A percentile compares a stretch with the other conserved stretches of the same genome.
These are phyloP conservation scores for Neoboletus brunneissimus DNA, from an alignment of 768 basidiomycete species.

Conservation along the genomic window DNA sequence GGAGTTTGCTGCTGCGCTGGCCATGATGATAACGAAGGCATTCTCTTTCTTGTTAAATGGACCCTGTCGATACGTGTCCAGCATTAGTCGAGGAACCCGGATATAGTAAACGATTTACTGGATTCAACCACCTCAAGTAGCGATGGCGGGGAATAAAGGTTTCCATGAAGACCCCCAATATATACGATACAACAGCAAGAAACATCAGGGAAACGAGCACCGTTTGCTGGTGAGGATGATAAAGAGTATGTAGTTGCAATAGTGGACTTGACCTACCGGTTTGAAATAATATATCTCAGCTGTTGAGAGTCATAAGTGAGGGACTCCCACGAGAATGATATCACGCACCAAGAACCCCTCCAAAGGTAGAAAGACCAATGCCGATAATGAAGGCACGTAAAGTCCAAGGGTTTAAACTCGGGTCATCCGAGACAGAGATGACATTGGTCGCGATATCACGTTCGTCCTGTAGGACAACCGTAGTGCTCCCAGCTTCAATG, in stretches of 20 bases:
- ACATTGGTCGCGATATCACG: conserved; percentile 49
- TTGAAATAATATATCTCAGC: conserved; percentile 65
- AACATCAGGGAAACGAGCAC: conserved; percentile 54
- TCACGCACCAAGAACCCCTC: conserved; percentile 48
- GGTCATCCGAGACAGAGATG: conserved; percentile 37
- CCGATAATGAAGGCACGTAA: conserved; percentile 54
- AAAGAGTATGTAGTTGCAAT: neutral
- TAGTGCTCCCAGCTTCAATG: conserved; percentile 10
- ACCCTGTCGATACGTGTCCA: conserved; percentile 30
- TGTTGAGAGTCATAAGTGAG: conserved; percentile 19
- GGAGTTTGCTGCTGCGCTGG: conserved; percentile 52
- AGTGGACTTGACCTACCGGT: conserved; percentile 35
- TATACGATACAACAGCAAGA: conserved; percentile 50
- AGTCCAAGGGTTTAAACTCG: conserved; percentile 29
- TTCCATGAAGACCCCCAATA: conserved; percentile 47
- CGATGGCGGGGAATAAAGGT: conserved; percentile 44
- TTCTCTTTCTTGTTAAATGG: conserved; percentile 63
- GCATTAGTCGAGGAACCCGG: neutral
- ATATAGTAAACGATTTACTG: conserved; percentile 24
- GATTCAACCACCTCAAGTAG: conserved; percentile 49
- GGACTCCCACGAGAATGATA: neutral
- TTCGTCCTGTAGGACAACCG: conserved; percentile 37
- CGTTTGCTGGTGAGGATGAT: conserved; percentile 41
- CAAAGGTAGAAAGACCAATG: conserved; percentile 50
- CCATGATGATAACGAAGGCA: conserved; percentile 56